phyloP scores from a whole-genome alignment of 371 early-diverging fungal genomes.

The Lichtheimia corymbifera region DNA sequence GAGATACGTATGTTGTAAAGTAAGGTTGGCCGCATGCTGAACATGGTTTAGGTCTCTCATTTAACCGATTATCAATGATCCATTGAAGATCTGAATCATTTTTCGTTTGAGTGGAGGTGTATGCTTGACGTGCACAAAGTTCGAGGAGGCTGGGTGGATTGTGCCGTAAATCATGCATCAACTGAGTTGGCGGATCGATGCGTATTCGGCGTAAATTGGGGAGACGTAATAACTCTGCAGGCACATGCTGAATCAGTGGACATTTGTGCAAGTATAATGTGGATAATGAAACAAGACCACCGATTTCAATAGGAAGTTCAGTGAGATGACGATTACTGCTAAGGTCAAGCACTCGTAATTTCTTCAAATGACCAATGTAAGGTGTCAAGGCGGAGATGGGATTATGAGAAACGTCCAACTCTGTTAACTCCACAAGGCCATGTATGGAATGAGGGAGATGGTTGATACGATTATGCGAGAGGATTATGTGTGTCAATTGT shows the following conservation, averaged over 20 bases:
- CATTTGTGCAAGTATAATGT: slow-evolving; percentile 72
- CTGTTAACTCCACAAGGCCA: slow-evolving; percentile 64
- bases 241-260: slow-evolving; percentile 59
- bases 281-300: slow-evolving; percentile 39
- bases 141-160: slow-evolving; percentile 67
- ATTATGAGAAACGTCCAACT: slow-evolving; percentile 71
- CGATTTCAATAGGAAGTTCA: slow-evolving; percentile 59
- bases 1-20: slow-evolving; percentile 64
- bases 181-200: slow-evolving; percentile 50
- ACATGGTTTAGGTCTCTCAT: slow-evolving; percentile 62
- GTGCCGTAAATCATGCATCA: slow-evolving; percentile 20
- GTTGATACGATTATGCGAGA: slow-evolving; percentile 25
- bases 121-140: slow-evolving; percentile 71
- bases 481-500: slow-evolving; percentile 53
- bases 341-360: slow-evolving; percentile 46
- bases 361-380: slow-evolving; percentile 58
- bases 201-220: slow-evolving; percentile 65
- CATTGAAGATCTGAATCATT: slow-evolving; percentile 57
- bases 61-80: too few species aligned
- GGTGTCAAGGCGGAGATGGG: slow-evolving; percentile 60
- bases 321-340: slow-evolving; percentile 53
- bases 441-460: slow-evolving; percentile 69
- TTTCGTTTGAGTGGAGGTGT: slow-evolving; percentile 41
- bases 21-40: slow-evolving; percentile 87
- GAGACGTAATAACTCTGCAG: slow-evolving; percentile 72